Conservation (phyloP, 108 stramenopile genomes). For the Nitzschia inconspicua region DNA sequence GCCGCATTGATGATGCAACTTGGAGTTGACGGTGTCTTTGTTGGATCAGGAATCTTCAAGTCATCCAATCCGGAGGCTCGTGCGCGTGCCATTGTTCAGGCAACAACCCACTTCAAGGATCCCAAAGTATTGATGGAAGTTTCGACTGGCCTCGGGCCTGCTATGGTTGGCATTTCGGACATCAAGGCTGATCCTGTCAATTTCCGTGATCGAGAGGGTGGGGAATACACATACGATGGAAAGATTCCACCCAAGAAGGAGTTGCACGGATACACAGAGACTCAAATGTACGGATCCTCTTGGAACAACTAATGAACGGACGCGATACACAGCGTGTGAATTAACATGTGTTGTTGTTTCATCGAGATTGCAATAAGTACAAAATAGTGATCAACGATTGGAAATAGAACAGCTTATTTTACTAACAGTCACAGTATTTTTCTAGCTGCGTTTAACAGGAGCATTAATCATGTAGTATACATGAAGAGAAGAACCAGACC, state of each 20-base stretch:
- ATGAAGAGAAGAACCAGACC: no score
- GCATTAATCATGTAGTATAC: no score
- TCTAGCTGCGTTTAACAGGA: no score
- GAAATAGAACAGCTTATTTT: no score
- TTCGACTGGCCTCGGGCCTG: constrained; percentile 91
- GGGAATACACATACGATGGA: constrained; percentile 71
- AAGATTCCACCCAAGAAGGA: constrained; percentile 89
- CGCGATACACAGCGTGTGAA: not conserved
- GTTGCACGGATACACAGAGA: constrained; percentile 85
- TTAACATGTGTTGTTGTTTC: no score
- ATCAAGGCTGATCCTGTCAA: constrained; percentile 95
- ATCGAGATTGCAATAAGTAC: no score
- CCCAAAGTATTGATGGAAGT: constrained; percentile 96
- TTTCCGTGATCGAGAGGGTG: constrained; percentile 98
- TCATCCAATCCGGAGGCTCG: constrained; percentile 90
- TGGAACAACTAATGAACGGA: constrained; percentile 60
- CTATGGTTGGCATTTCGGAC: constrained; percentile 98
- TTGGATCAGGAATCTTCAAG: constrained; percentile 98
- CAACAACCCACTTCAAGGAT: constrained; percentile 96
- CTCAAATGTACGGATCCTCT: constrained; percentile 94
- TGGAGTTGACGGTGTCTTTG: constrained; percentile 98
- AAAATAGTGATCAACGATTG: no score
- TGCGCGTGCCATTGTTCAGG: constrained; percentile 95
- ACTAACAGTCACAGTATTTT: no score
- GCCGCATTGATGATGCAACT: constrained; percentile 99